A percentile compares a stretch with the other conserved stretches of the same genome.
Evolutionary conservation across 2,329 filamentous ascomycete genomes (phyloP).

Genomic region (Gnomoniopsis smithogilvyi): DNA sequence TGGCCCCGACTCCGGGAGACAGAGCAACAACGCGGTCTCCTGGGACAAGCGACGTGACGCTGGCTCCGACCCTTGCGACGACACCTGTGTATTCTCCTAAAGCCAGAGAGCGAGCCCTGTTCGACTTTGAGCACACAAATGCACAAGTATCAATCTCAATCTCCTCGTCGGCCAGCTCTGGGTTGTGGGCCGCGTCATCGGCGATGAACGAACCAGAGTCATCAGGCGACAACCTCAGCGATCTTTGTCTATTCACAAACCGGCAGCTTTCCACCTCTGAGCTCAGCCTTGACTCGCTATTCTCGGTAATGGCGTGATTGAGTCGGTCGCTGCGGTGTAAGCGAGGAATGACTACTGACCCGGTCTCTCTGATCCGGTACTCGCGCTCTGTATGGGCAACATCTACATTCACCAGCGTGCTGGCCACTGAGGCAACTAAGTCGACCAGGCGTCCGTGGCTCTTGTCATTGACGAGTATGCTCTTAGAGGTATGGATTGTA

Average conservation of each 20-base stretch:
- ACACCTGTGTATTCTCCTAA: neutral
- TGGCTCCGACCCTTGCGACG: neutral
- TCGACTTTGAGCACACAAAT: neutral
- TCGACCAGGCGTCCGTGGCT: neutral
- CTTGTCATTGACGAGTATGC: no score
- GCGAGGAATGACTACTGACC: constrained; percentile 18
- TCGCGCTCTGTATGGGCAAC: neutral
- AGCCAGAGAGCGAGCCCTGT: neutral
- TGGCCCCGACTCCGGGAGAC: neutral
- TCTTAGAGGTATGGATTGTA: constrained; percentile 20
- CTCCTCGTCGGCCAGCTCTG: neutral
- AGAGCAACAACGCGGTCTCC: neutral
- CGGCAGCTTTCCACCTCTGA: neutral
- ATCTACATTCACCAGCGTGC: neutral
- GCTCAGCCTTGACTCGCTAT: neutral
- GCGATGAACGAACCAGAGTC: neutral
- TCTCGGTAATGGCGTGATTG: constrained; percentile 14
- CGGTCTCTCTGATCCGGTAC: constrained; percentile 6
- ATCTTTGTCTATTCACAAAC: neutral
- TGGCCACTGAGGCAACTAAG: neutral
- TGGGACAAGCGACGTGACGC: neutral
- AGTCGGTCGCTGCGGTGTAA: constrained; percentile 16
- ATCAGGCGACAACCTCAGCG: neutral
- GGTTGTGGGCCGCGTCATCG: neutral
- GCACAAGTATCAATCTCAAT: neutral